A percentile compares a stretch with the other conserved stretches of the same genome.
phyloP scores from a whole-genome alignment of 148 eudicot genomes.

The Suaeda aralocaspica region DNA sequence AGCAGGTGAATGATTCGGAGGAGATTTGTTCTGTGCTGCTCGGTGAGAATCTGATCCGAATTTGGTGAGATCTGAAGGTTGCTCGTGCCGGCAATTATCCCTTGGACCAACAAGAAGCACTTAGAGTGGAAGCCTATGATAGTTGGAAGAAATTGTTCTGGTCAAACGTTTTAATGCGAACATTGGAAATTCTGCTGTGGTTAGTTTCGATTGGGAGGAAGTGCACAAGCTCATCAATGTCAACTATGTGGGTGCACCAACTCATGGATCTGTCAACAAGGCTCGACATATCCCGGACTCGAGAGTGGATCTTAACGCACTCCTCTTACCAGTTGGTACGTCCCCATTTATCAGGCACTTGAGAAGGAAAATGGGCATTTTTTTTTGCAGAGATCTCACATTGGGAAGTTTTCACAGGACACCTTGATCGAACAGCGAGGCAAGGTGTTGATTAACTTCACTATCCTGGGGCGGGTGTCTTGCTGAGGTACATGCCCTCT shows the following conservation, averaged over 20 bases:
- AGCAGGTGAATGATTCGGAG: slow-evolving; percentile 81
- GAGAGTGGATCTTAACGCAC: slow-evolving; percentile 94
- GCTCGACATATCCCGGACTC: slow-evolving; percentile 94
- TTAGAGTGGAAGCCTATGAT: slow-evolving; percentile 95
- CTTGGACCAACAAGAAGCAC: slow-evolving; percentile 95
- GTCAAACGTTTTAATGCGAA: slow-evolving; percentile 96
- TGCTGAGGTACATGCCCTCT: slow-evolving; percentile 85
- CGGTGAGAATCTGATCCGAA: slow-evolving; percentile 93
- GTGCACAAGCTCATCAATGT: slow-evolving; percentile 99
- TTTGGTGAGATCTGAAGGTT: slow-evolving; percentile 91
- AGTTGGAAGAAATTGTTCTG: slow-evolving; percentile 89
- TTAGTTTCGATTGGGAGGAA: slow-evolving; percentile 97
- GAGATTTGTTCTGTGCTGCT: slow-evolving; percentile 88
- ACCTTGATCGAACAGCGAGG: slow-evolving; percentile 97
- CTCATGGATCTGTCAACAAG: slow-evolving; percentile 98
- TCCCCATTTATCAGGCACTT: slow-evolving; percentile 95
- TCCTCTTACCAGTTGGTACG: slow-evolving; percentile 93
- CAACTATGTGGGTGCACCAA: slow-evolving; percentile 99
- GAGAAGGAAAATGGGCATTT: slow-evolving; percentile 97
- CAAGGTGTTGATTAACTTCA: slow-evolving; percentile 98
- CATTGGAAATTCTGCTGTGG: slow-evolving; percentile 96
- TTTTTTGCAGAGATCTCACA: slow-evolving; percentile 82
- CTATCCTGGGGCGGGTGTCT: slow-evolving; percentile 95
- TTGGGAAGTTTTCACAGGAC: slow-evolving; percentile 88
- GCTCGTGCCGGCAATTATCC: slow-evolving; percentile 98